These are phyloP conservation scores for Mucor lusitanicus DNA, from an alignment of 371 early-diverging fungal genomes.

Conservation along the genomic window DNA sequence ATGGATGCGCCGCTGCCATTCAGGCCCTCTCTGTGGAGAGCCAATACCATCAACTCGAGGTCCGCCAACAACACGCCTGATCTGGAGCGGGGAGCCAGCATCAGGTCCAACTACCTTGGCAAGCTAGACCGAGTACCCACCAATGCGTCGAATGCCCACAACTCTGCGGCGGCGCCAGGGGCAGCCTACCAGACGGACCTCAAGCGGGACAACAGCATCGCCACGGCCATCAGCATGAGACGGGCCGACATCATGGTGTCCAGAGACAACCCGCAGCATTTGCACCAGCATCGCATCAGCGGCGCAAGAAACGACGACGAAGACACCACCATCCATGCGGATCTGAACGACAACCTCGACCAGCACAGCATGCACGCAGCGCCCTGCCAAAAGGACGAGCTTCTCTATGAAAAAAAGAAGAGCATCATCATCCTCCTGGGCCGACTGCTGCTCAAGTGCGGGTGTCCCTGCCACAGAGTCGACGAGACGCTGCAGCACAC, in stretches of 20 bases:
- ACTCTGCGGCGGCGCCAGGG: neutral
- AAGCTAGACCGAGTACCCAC: neutral
- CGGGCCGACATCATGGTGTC: conserved; percentile 28
- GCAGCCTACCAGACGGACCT: neutral
- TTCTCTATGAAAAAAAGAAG: conserved; percentile 33
- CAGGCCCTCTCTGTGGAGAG: conserved; percentile 19
- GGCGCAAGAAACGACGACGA: conserved; percentile 1
- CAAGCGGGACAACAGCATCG: conserved; percentile 24
- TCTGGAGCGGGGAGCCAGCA: conserved; percentile 3
- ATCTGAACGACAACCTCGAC: neutral
- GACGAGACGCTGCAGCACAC: conserved; percentile 43
- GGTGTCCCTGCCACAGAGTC: conserved; percentile 48
- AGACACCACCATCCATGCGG: neutral
- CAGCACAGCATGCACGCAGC: neutral
- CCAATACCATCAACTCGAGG: neutral
- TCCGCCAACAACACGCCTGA: neutral
- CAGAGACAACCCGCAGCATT: conserved; percentile 28
- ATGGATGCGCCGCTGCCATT: conserved; percentile 7
- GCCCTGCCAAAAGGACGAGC: conserved; percentile 4
- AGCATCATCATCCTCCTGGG: conserved; percentile 35
- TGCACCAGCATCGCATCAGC: conserved; percentile 16
- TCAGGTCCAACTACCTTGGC: neutral
- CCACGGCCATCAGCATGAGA: conserved; percentile 29
- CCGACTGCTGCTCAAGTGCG: conserved; percentile 38
- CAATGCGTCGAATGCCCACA: neutral